Evolutionary conservation across 2,329 filamentous ascomycete genomes (phyloP).

Genomic region (Penicillium thymicola): DNA sequence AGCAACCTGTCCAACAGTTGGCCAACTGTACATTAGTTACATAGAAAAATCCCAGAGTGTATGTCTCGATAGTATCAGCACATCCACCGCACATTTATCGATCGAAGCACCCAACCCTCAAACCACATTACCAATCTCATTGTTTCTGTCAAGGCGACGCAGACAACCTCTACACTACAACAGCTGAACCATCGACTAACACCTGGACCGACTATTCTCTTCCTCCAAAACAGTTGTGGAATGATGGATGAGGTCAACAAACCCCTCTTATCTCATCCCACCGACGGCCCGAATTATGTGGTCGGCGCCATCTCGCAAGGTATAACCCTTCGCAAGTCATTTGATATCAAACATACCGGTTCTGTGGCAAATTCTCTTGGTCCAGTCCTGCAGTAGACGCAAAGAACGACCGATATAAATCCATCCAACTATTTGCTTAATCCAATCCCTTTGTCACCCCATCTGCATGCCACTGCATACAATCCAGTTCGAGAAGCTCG

Average conservation of each 20-base stretch:
- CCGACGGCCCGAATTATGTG: constrained; percentile 62
- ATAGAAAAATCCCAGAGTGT: constrained; percentile 21
- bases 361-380: constrained; percentile 49
- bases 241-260: constrained; percentile 68
- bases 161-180: constrained; percentile 59
- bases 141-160: constrained; percentile 66
- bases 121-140: constrained; percentile 53
- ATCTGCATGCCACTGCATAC: constrained; percentile 9
- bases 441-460: not conserved
- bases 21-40: not conserved
- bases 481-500: constrained; percentile 20
- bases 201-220: not conserved
- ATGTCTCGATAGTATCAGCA: constrained; percentile 76
- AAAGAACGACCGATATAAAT: not conserved
- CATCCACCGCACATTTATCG: constrained; percentile 67
- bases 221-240: constrained; percentile 49
- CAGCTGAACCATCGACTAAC: constrained; percentile 32
- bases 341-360: constrained; percentile 53
- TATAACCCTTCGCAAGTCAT: constrained; percentile 44
- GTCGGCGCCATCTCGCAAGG: constrained; percentile 51
- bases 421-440: not conserved
- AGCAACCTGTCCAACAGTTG: not conserved
- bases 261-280: constrained; percentile 62
- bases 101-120: constrained; percentile 48
- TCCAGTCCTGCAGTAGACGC: constrained; percentile 35